Evolutionary conservation across 2,329 filamentous ascomycete species (phyloP), one percentile per base, ranked within the genome.

Genomic region (Escovopsis sp.): DNA sequence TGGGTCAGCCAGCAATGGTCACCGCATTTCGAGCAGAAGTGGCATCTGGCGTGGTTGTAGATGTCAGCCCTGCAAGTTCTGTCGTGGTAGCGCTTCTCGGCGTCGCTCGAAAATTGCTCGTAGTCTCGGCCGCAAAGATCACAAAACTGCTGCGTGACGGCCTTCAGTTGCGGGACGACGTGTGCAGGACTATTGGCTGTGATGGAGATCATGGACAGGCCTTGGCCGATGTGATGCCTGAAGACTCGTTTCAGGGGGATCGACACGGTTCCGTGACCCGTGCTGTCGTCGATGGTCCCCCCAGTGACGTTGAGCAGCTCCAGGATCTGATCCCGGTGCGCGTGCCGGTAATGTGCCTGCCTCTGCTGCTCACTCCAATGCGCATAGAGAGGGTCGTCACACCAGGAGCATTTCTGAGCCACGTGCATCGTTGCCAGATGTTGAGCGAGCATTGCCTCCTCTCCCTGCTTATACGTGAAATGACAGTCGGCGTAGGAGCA

Each of bases 401-500:
- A 63, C 44, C 57, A 60, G 15, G 47, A 48, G 35, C 60, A 63
- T 29, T 49, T 50, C 7, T 46, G 40, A 2, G 41, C 40, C n/a
- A 41, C 29, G 33, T 68, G 64, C 1, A 38, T 43, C n/a, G 49
- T 40, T 18, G 41, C 33, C 4, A 63, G 27, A 35, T 68, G 65
- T 5, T 37, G 36, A 12, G 53, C 44, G n/a, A 65, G 49, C 3
- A 41, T 44, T 3, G 44, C 41, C 1, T 41, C 30, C 4, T 62
- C 47, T 13, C 45, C 41, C 4, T 48, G 42, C 4, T 48, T 44
- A 38, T 56, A 61, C 12, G 43, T 46, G n/a, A 50, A 53, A 1
- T 45, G 32, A 36, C 64, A 68, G 18, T 45, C 49, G 3, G 43
- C 26, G 30, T 57, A 62, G 0, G 57, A 58, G 30, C 63, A 68